phyloP scores from a whole-genome alignment of 2,329 filamentous ascomycete genomes.

The Dendrostoma leiphaemia region DNA sequence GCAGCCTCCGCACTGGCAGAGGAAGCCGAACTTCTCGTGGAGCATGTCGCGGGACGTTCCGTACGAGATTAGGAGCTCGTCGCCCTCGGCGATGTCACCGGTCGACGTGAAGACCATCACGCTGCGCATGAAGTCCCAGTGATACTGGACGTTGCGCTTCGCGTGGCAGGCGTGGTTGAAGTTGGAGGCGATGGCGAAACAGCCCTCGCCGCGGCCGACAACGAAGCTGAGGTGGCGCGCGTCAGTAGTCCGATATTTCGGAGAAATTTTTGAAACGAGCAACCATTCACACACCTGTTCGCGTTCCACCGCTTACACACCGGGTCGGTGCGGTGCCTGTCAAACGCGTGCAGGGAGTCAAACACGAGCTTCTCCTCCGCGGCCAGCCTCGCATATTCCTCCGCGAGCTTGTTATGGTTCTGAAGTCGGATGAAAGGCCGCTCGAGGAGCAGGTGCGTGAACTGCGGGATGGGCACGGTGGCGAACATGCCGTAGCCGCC shows the following conservation, averaged over 20 bases:
- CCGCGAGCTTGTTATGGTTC: constrained; percentile 27
- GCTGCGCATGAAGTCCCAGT: constrained; percentile 32
- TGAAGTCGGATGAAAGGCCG: constrained; percentile 36
- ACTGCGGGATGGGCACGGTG: constrained; percentile 31
- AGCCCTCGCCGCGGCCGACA: constrained; percentile 27
- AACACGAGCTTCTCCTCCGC: constrained; percentile 30
- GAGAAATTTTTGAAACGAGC: background rate
- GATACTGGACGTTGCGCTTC: constrained; percentile 41
- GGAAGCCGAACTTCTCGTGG: constrained; percentile 48
- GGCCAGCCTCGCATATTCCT: constrained; percentile 35
- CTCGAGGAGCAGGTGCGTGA: constrained; percentile 45
- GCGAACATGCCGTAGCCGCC: constrained; percentile 50
- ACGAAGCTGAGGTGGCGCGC: constrained; percentile 23
- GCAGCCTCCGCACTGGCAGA: constrained; percentile 50
- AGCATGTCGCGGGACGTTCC: constrained; percentile 36
- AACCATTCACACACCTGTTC: constrained; percentile 50
- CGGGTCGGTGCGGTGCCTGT: constrained; percentile 23
- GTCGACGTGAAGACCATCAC: constrained; percentile 41
- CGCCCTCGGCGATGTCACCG: constrained; percentile 36
- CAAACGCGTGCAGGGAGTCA: constrained; percentile 36
- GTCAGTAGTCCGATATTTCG: background rate
- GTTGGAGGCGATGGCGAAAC: constrained; percentile 51
- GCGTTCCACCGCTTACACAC: constrained; percentile 41
- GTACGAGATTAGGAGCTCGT: constrained; percentile 54
- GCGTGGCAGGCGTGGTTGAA: constrained; percentile 59